Base-by-base conservation (phyloP, 139 green algal genomes). In the Bryopsis sp. region DNA sequence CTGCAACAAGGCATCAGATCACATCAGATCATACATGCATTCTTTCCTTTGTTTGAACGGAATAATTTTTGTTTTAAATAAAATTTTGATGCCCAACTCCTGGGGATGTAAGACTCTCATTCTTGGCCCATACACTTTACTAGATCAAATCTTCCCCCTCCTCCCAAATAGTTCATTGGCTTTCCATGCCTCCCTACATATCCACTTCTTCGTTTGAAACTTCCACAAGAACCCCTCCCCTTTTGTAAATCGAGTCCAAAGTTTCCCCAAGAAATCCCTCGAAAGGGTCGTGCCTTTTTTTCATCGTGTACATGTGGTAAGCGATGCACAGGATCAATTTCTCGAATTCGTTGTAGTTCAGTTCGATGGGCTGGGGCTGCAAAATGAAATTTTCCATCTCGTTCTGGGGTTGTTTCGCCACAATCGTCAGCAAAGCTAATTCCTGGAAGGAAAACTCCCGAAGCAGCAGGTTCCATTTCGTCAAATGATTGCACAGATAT, bases 331-430 rank as follows among this genome's bases (percentile, higher is more conserved):
- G 66, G 39, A 92, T 73, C 46, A 92, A 60, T 33, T 73, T 72
- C 79, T 92, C 86, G 74, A 92, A 89, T 70, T 90, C 79, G 48
- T 83, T 63, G 33, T 88, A 88, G 37, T 84, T 79, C 32, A 88
- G 66, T 46, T 79, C 74, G 47, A 90, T 48, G 1, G 86, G 84
- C 46, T 78, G 66, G 29, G 68, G 72, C 38, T 81, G 72, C 6
- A 77, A 36, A 19, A n/a, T 48, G 28, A 47, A 74, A 47, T 48
- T 58, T 26, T 68, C 48, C 2, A 63, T 50, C 33, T 78, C 57
- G 11, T n/a, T 37, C 29, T 37, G 39, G 15, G 61, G 32, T 67
- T 89, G 84, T 78, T 90, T 92, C 34, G 86, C 84, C 65, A 84
- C 86, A 22, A 89, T 71, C 5, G 73, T 74, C 28, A 89, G 81